phyloP scores from a whole-genome alignment of 2,329 filamentous ascomycete species.

The Amesomyces nigricolor region DNA sequence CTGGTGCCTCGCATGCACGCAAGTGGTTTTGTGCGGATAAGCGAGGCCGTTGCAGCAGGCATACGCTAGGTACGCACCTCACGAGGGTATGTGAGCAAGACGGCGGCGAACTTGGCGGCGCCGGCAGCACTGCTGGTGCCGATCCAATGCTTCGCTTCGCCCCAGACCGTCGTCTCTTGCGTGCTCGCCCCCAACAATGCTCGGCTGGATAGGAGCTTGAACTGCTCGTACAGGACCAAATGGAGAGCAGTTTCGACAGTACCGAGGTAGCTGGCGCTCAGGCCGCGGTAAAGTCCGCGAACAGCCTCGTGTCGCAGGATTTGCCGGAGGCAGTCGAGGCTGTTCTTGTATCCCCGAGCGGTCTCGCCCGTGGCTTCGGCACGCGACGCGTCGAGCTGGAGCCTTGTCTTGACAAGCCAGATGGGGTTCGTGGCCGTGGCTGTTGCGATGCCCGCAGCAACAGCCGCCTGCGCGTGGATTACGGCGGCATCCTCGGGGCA shows the following conservation, averaged over 20 bases:
- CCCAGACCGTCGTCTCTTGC: background rate
- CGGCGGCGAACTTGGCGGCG: too few species aligned
- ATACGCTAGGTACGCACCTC: too few species aligned
- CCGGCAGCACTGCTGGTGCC: background rate
- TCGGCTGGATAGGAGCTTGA: background rate
- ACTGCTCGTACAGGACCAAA: background rate
- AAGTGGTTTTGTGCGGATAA: too few species aligned
- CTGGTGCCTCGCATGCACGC: background rate
- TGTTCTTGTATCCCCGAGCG: background rate
- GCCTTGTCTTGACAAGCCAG: background rate
- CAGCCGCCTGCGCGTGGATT: background rate
- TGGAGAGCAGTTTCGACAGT: background rate
- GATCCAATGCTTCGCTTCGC: background rate
- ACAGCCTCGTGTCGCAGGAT: background rate
- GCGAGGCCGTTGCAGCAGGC: too few species aligned
- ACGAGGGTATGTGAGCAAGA: too few species aligned
- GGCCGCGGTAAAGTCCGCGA: background rate
- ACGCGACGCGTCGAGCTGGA: background rate
- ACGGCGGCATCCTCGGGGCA: background rate
- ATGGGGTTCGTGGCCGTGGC: background rate
- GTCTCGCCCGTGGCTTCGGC: background rate
- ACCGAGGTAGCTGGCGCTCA: background rate
- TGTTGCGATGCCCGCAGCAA: background rate
- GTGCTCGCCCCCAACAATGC: background rate
- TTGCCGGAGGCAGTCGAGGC: constrained; percentile 4